Base-by-base conservation (phyloP, 345 rosid genomes). In the Moringa oleifera region DNA sequence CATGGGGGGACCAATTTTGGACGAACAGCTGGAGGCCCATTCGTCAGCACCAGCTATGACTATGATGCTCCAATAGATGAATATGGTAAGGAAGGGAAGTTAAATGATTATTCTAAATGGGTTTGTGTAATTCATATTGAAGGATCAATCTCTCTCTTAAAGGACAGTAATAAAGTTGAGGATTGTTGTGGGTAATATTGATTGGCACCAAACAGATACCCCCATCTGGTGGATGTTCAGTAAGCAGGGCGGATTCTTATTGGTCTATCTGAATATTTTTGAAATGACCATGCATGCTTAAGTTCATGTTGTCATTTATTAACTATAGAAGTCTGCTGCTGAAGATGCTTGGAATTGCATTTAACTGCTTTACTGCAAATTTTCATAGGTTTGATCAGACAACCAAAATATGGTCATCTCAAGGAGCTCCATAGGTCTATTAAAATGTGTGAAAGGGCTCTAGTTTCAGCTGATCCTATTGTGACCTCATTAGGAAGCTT, bases 1-100 rank as follows among this genome's bases (percentile, higher is more conserved):
- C 96, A 95, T 67, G 99, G 99, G 73, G 99, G 99, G 61, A 95
- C 99, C 62, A 95, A 91, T 78, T 95, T 95, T 52, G 97, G 97
- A 57, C 93, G 97, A 70, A 82, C 91, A 65, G 97, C 99, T 47
- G 99, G 97, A 63, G 99, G 99, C 66, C 97, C 97, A 31, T 95
- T 95, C 79, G 79, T 95, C 70, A 87, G 95, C 53, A 91, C 99
- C 41, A 95, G 99, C 80, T 95, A 95, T 41, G 99, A 95, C 66
- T 95, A 91, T 46, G 97, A 95, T 74, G 96, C 96, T 63, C 99
- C 99, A 3, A 66, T 95, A 31, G 99, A 95, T 59, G 99, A 95
- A 81, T 95, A 89, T 76, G 98, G 99, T 95, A 76, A 79, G 79
- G 64, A 64, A 25, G 20, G 47, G 12, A 18, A 50, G 13, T 23